Evolutionary conservation across 148 eudicot species (phyloP).

Genomic region (Cornus kousa): DNA sequence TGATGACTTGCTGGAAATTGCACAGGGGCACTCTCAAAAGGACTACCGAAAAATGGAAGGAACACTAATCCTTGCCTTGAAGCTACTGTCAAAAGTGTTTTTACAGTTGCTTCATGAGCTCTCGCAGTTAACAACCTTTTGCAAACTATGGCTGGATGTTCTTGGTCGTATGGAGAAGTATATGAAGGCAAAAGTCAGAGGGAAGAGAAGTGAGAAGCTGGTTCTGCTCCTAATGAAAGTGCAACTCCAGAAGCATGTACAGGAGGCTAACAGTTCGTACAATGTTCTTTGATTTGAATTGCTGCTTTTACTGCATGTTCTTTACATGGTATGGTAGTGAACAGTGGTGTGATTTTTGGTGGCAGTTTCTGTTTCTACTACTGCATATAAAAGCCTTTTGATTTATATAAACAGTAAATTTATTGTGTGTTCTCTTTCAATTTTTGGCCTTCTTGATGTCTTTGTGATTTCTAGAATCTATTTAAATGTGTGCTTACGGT

Average conservation of each 20-base stretch:
- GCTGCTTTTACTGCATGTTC: background rate
- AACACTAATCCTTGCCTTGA: conserved; percentile 50
- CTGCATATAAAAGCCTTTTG: background rate
- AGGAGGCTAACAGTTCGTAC: background rate
- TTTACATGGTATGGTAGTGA: background rate
- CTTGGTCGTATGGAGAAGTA: conserved; percentile 66
- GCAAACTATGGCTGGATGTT: conserved; percentile 77
- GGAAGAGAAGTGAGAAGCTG: conserved; percentile 70
- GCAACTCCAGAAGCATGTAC: background rate
- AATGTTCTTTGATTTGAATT: background rate
- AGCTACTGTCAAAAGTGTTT: conserved; percentile 64
- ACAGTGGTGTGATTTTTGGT: background rate
- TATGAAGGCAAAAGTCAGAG: conserved; percentile 66
- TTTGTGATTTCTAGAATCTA: background rate
- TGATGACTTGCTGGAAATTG: conserved; percentile 64
- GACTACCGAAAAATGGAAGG: conserved; percentile 79
- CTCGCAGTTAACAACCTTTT: conserved; percentile 53
- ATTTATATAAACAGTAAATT: background rate
- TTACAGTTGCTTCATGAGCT: conserved; percentile 51
- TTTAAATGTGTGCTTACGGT: background rate
- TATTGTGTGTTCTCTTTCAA: background rate
- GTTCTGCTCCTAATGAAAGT: conserved; percentile 8
- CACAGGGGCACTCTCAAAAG: conserved; percentile 65
- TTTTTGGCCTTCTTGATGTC: background rate
- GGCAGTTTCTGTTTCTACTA: background rate